Percentiles rank a stretch among this genome's conserved stretches.
Evolutionary conservation across 1,284 basidiomycete species (phyloP).

Genomic region (Volvariella surrecta): DNA sequence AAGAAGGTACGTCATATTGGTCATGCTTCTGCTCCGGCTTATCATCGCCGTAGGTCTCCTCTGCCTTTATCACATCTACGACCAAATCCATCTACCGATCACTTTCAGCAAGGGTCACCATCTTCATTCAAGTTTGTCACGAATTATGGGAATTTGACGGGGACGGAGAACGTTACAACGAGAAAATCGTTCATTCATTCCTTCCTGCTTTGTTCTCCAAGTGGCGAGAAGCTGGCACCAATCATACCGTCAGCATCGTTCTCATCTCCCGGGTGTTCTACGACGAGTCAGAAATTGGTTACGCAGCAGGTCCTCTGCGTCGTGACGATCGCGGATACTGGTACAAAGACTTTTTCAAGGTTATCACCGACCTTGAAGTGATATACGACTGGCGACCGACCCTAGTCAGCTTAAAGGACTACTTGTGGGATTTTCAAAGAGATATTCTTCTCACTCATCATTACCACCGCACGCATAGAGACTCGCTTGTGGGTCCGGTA

Average conservation of each 20-base stretch:
- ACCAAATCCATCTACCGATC: conserved; percentile 91
- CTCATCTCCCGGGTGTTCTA: conserved; percentile 94
- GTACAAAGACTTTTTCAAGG: conserved; percentile 97
- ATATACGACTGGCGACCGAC: conserved; percentile 83
- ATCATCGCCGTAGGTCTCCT: conserved; percentile 47
- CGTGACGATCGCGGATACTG: conserved; percentile 65
- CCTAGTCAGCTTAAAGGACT: conserved; percentile 80
- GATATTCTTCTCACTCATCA: conserved; percentile 85
- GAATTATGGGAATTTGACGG: conserved; percentile 98
- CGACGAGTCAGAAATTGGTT: conserved; percentile 73
- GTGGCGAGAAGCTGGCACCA: conserved; percentile 80
- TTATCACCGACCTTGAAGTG: conserved; percentile 90
- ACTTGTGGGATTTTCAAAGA: conserved; percentile 82
- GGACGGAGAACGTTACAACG: conserved; percentile 92
- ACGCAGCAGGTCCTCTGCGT: conserved; percentile 67
- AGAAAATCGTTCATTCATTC: conserved; percentile 93
- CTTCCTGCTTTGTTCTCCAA: conserved; percentile 77
- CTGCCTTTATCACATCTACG: conserved; percentile 72
- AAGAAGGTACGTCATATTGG: conserved; percentile 37
- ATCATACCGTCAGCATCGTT: conserved; percentile 92
- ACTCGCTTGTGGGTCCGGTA: conserved; percentile 29
- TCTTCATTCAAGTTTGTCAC: conserved; percentile 93
- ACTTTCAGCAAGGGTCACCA: conserved; percentile 83
- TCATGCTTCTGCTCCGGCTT: background rate
- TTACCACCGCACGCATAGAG: conserved; percentile 57